Percentiles rank a stretch among this genome's conserved stretches.
Conservation (phyloP, 306 rosid genomes). For the Spatholobus suberectus region DNA sequence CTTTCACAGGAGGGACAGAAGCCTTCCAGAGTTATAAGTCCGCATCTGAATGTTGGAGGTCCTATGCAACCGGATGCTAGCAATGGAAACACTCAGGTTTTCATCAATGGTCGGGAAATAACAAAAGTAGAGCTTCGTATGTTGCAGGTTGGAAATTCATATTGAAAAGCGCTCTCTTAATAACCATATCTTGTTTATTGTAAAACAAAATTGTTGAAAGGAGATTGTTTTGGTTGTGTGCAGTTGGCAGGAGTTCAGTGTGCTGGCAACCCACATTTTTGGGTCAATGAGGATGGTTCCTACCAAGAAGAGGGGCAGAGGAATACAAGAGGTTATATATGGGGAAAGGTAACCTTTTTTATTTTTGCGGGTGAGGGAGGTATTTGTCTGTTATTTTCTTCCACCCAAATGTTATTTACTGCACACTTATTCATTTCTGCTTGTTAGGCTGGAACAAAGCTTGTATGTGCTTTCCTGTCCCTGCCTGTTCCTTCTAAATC, state of each 20-base stretch:
- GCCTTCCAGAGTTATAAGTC: constrained; percentile 85
- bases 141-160: constrained; percentile 80
- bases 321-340: constrained; percentile 94
- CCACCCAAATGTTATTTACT: not conserved
- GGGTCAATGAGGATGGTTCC: constrained; percentile 99
- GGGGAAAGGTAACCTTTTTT: constrained; percentile 84
- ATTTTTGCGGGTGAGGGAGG: not conserved
- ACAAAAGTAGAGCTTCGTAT: constrained; percentile 96
- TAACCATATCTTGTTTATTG: constrained; percentile 1
- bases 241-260: constrained; percentile 99
- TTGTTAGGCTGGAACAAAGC: constrained; percentile 95
- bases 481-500: constrained; percentile 93
- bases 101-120: constrained; percentile 91
- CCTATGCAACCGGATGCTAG: constrained; percentile 84
- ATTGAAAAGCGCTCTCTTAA: constrained; percentile 14
- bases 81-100: constrained; percentile 92
- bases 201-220: constrained; percentile 32
- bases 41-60: constrained; percentile 92
- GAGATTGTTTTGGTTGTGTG: constrained; percentile 36
- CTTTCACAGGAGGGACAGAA: constrained; percentile 90
- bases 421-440: constrained; percentile 23
- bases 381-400: constrained; percentile 2
- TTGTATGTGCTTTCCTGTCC: constrained; percentile 93
- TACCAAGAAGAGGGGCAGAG: constrained; percentile 99
- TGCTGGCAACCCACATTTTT: constrained; percentile 99